Evolutionary conservation across 2,329 filamentous ascomycete species (phyloP).

Genomic region (Ophiosphaerella herpotricha): DNA sequence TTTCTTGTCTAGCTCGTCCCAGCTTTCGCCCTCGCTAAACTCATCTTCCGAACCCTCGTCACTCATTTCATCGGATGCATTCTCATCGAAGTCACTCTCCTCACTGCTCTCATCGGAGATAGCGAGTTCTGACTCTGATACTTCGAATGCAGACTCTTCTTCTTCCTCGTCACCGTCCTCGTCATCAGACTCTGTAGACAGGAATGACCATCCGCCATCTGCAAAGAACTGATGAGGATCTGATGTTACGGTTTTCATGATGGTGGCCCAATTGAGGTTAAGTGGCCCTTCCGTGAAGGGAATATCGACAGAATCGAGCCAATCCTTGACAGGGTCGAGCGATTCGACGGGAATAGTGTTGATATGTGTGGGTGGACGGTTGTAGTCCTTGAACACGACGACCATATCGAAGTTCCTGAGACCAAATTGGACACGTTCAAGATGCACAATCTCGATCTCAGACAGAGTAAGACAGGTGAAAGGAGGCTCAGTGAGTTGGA

Average conservation of each 20-base stretch:
- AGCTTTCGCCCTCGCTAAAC: slow-evolving; percentile 70
- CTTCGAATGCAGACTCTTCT: slow-evolving; percentile 90
- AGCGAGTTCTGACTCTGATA: slow-evolving; percentile 79
- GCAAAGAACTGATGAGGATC: slow-evolving; percentile 95
- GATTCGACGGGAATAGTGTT: slow-evolving; percentile 98
- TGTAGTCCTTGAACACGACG: slow-evolving; percentile 97
- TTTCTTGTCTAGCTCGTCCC: slow-evolving; percentile 94
- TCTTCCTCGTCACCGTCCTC: slow-evolving; percentile 78
- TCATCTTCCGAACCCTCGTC: slow-evolving; percentile 66
- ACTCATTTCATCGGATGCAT: slow-evolving; percentile 79
- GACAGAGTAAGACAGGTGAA: slow-evolving; percentile 95
- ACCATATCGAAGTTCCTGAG: slow-evolving; percentile 99
- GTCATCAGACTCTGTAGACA: slow-evolving; percentile 83
- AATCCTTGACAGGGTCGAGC: slow-evolving; percentile 94
- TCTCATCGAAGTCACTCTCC: slow-evolving; percentile 91
- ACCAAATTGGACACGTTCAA: slow-evolving; percentile 94
- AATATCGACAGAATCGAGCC: slow-evolving; percentile 94
- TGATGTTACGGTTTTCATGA: slow-evolving; percentile 97
- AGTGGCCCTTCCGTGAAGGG: slow-evolving; percentile 92
- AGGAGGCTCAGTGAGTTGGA: slow-evolving; percentile 94
- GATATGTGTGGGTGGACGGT: slow-evolving; percentile 86
- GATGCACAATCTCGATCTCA: slow-evolving; percentile 93
- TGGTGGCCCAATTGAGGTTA: slow-evolving; percentile 98
- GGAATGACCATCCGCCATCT: slow-evolving; percentile 94
- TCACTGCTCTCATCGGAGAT: slow-evolving; percentile 77